Percentiles rank a stretch among this genome's conserved stretches.
Evolutionary conservation across 306 rosid genomes (phyloP).

Genomic region (Trifolium subterraneum): DNA sequence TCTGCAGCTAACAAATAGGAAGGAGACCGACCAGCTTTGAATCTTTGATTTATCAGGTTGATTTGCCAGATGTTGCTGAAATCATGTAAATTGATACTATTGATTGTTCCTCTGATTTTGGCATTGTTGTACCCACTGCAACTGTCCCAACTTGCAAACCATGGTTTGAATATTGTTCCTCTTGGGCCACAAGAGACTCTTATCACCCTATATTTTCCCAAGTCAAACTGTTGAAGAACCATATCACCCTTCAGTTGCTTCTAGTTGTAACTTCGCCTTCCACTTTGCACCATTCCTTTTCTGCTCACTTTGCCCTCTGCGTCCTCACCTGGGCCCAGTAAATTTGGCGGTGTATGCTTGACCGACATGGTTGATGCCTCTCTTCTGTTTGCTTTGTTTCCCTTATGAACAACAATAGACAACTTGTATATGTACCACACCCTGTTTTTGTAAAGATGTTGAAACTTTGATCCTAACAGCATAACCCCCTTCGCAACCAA

Average conservation of each 20-base stretch:
- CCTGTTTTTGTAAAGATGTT: neutral
- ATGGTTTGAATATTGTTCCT: neutral
- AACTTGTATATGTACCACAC: neutral
- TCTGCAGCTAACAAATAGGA: neutral
- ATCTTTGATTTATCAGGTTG: neutral
- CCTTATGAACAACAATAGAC: neutral
- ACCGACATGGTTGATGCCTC: neutral
- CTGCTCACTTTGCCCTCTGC: neutral
- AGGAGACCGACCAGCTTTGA: neutral
- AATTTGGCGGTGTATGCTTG: neutral
- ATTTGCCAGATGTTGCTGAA: neutral
- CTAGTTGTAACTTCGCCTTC: neutral
- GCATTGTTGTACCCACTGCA: neutral
- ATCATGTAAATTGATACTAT: neutral
- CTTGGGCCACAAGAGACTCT: neutral
- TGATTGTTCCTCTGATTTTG: neutral
- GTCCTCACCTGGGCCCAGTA: neutral
- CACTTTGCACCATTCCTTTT: neutral
- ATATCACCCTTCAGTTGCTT: neutral
- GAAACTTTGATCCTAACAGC: neutral
- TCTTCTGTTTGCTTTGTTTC: neutral
- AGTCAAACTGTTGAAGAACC: neutral
- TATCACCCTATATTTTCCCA: neutral
- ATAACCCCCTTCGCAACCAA: neutral
- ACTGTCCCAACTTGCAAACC: neutral